phyloP scores from a whole-genome alignment of 2,329 filamentous ascomycete genomes.

The Penicillium sclerotiorum region DNA sequence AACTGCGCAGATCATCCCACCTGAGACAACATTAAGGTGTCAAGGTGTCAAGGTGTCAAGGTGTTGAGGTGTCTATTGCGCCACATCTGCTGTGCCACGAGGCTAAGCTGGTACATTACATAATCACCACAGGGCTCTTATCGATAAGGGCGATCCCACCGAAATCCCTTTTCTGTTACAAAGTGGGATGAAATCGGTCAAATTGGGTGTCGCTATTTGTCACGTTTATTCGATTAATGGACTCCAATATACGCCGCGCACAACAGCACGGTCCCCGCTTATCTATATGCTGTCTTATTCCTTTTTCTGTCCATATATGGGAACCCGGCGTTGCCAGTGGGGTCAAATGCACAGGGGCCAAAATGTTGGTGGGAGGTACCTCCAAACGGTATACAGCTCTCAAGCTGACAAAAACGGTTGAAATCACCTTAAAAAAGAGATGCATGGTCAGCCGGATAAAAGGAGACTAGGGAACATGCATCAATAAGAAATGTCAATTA shows the following conservation, averaged over 20 bases:
- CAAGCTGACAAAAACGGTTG: too few species aligned
- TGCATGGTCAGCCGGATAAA: too few species aligned
- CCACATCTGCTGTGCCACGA: too few species aligned
- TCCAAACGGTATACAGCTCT: too few species aligned
- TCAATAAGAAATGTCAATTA: not conserved
- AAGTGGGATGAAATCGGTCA: slow-evolving; percentile 7
- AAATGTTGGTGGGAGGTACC: not conserved
- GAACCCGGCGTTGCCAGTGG: slow-evolving; percentile 15
- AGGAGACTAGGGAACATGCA: not conserved
- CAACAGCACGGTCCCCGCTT: slow-evolving; percentile 23
- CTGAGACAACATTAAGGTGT: not conserved
- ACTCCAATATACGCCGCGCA: slow-evolving; percentile 28
- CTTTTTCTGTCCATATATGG: slow-evolving; percentile 12
- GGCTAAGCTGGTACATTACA: too few species aligned
- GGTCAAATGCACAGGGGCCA: slow-evolving; percentile 3
- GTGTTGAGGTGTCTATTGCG: too few species aligned
- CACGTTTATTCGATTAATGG: slow-evolving; percentile 25
- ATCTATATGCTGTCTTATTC: slow-evolving; percentile 5
- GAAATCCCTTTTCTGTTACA: slow-evolving; percentile 22
- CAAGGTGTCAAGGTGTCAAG: not conserved
- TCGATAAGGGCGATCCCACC: slow-evolving; percentile 19
- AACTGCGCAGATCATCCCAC: not conserved
- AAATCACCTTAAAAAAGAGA: too few species aligned
- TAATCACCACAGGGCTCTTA: too few species aligned
- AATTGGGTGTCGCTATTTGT: slow-evolving; percentile 31